These are phyloP conservation scores for Primulina eburnea DNA, from an alignment of 257 asterid genomes.

Conservation along the genomic window DNA sequence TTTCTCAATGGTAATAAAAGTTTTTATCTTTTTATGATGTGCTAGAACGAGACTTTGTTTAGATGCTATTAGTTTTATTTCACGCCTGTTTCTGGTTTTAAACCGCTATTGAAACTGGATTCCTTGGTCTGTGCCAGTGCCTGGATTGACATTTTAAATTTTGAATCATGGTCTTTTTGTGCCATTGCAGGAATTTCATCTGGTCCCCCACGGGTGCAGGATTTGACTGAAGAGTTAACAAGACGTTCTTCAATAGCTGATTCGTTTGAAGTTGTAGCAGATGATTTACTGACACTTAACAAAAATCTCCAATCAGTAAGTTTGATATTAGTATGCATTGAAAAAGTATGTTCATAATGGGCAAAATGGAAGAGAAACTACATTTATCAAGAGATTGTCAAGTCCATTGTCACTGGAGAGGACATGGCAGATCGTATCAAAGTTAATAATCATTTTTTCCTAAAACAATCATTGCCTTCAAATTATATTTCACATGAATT, in stretches of 20 bases:
- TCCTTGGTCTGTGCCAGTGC: too few species aligned
- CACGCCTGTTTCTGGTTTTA: too few species aligned
- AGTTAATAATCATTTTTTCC: neutral
- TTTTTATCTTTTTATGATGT: neutral
- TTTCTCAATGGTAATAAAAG: slow-evolving; percentile 50
- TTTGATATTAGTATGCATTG: slow-evolving; percentile 13
- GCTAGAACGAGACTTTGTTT: neutral
- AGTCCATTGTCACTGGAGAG: neutral
- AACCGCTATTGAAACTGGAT: too few species aligned
- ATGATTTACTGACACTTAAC: slow-evolving; percentile 67
- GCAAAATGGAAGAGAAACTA: neutral
- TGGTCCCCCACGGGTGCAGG: slow-evolving; percentile 52
- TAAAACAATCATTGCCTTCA: too few species aligned
- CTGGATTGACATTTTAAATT: neutral
- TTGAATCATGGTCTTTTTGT: slow-evolving; percentile 19
- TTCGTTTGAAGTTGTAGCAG: slow-evolving; percentile 79
- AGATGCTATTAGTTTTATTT: neutral
- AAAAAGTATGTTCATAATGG: neutral
- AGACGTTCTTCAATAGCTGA: slow-evolving; percentile 45
- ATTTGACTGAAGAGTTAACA: slow-evolving; percentile 39
- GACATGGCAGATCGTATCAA: neutral
- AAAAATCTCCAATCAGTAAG: slow-evolving; percentile 82
- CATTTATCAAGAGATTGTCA: neutral
- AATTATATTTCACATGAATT: neutral
- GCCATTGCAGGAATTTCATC: slow-evolving; percentile 44